Evolutionary conservation across 768 basidiomycete genomes (phyloP).

Genomic region (Phlebiopsis gigantea): DNA sequence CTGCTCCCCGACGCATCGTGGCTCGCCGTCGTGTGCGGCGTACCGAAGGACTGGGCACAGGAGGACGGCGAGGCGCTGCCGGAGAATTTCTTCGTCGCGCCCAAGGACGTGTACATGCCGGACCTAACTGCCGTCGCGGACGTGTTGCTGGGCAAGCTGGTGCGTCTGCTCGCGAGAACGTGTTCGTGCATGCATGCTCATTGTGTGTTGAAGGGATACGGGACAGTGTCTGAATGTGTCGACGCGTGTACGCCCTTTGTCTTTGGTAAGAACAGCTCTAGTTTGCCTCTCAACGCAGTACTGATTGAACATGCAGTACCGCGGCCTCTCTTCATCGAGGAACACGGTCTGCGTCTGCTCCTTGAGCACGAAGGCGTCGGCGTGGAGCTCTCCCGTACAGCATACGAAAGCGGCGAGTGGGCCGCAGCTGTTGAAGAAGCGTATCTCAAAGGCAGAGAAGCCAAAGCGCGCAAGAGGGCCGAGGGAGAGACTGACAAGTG

Average conservation of each 20-base stretch:
- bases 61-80: constrained; percentile 42
- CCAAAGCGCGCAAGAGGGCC: constrained; percentile 43
- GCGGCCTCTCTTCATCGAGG: constrained; percentile 75
- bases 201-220: constrained; percentile 79
- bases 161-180: too few species aligned
- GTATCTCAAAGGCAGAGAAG: constrained; percentile 40
- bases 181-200: background rate
- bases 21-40: constrained; percentile 79
- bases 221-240: constrained; percentile 75
- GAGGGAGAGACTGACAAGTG: constrained; percentile 39
- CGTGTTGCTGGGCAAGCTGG: constrained; percentile 74
- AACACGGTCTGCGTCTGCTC: constrained; percentile 65
- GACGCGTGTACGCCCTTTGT: constrained; percentile 75
- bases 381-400: constrained; percentile 54
- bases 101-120: constrained; percentile 77
- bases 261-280: constrained; percentile 28
- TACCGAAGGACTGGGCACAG: constrained; percentile 39
- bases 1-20: constrained; percentile 49
- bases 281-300: constrained; percentile 19
- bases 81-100: constrained; percentile 69
- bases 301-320: constrained; percentile 37
- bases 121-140: constrained; percentile 71
- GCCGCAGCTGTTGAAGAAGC: constrained; percentile 53
- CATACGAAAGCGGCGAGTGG: constrained; percentile 75
- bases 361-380: constrained; percentile 63